phyloP scores from a whole-genome alignment of 768 basidiomycete genomes.

The Mycena galericulata region DNA sequence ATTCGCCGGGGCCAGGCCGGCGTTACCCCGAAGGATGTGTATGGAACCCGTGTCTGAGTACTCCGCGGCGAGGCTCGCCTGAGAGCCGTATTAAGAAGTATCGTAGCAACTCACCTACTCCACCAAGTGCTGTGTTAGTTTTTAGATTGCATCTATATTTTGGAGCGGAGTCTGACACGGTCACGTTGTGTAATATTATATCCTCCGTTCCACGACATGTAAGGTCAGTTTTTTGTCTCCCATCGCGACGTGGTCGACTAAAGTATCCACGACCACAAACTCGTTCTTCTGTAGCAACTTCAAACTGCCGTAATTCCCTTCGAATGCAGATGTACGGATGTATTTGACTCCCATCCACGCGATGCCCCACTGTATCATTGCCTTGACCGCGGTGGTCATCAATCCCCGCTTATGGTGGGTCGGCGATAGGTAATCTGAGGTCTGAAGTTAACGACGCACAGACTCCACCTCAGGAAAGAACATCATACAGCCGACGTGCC shows the following conservation, averaged over 20 bases:
- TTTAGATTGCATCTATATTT: neutral
- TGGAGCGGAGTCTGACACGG: neutral
- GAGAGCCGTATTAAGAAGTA: neutral
- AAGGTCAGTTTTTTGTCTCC: neutral
- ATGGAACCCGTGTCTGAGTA: constrained; percentile 68
- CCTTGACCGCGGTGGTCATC: constrained; percentile 60
- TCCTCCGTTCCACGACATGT: constrained; percentile 28
- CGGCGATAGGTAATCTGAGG: constrained; percentile 61
- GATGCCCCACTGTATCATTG: constrained; percentile 59
- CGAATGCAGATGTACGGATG: constrained; percentile 48
- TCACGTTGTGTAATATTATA: neutral
- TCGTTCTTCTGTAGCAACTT: constrained; percentile 30
- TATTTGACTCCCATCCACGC: constrained; percentile 58
- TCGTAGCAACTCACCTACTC: constrained; percentile 4
- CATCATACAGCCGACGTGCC: constrained; percentile 62
- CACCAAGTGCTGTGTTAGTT: neutral
- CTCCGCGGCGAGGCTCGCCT: neutral
- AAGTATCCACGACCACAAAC: constrained; percentile 11
- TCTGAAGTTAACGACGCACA: neutral
- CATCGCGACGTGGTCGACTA: constrained; percentile 16
- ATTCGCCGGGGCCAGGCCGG: constrained; percentile 87
- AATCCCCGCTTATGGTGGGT: constrained; percentile 67
- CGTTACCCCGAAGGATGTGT: constrained; percentile 82
- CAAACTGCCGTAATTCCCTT: constrained; percentile 29
- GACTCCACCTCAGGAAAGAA: neutral